Evolutionary conservation across 1,284 basidiomycete genomes (phyloP), one percentile per base, ranked within the genome.

Genomic region (Puccinia hordei): DNA sequence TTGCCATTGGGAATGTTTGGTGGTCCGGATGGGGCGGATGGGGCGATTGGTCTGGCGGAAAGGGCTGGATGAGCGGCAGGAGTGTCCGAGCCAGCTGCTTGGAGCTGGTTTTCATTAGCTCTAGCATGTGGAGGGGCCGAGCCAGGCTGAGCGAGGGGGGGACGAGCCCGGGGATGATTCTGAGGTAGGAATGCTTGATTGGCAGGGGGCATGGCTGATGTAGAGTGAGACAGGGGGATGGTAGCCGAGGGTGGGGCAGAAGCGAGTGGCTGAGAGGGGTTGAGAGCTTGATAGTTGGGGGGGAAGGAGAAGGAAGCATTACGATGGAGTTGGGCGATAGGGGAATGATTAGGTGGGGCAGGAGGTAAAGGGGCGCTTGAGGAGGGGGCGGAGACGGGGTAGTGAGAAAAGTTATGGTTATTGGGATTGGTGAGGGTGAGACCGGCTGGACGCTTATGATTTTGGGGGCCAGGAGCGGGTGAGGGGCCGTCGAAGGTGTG

Each of bases 351-450:
- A 71, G 68, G 68, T 27, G 68, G 68, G 44, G 27, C 68, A 71
- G 68, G 68, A 53, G 68, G 46, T 71, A 71, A 71, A 71, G 68
- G 68, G 68, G 68, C 68, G 68, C 68, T 71, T 30, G 68, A 33
- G 46, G 68, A 49, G 68, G 68, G 51, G 2, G 68, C 68, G 13
- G 68, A 71, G 68, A 71, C 46, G 5, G 68, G 68, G 33, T 71
- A 71, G 24, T 71, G 68, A 38, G 68, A 33, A 24, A 71, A 53
- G 44, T n/a, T 44, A 27, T 71, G 68, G 49, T n/a, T 13, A 46
- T 49, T 71, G 5, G 68, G 44, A 53, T 35, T 71, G 51, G 46
- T 27, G 46, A 71, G 68, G 15, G 68, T 71, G 68, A 71, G 68
- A 5, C 68, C 68, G 68, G 53, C 68, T 24, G 68, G 68, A 10